Conservation (phyloP, 345 rosid genomes). For the Anastatica hierochuntica region DNA sequence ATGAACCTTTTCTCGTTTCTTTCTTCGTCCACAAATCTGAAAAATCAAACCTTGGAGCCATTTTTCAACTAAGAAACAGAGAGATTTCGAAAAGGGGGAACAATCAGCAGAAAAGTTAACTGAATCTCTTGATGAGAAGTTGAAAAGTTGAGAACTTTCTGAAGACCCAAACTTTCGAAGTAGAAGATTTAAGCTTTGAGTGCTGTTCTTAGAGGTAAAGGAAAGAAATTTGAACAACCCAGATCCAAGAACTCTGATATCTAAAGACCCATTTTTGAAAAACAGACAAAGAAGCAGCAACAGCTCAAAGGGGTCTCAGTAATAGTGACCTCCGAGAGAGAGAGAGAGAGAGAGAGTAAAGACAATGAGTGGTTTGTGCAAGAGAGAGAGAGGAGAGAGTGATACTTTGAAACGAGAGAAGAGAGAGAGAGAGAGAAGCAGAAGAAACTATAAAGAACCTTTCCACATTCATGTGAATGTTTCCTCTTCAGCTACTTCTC, state of each 20-base stretch:
- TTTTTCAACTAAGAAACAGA: too few species aligned
- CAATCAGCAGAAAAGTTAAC: too few species aligned
- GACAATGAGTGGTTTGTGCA: constrained; percentile 5
- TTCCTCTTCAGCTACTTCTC: constrained; percentile 16
- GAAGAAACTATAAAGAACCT: too few species aligned
- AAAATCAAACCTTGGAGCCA: constrained; percentile 69
- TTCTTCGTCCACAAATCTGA: constrained; percentile 64
- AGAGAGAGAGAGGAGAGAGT: background rate
- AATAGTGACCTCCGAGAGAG: constrained; percentile 16
- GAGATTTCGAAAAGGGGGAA: too few species aligned
- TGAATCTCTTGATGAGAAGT: constrained; percentile 19
- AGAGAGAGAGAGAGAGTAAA: constrained; percentile 14
- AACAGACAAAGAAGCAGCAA: constrained; percentile 28
- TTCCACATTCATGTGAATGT: constrained; percentile 32
- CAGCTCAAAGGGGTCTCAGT: constrained; percentile 30
- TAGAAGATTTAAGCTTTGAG: too few species aligned
- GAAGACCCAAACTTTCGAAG: constrained; percentile 10
- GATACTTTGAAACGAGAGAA: too few species aligned
- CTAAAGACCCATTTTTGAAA: constrained; percentile 26
- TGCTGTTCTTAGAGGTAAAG: constrained; percentile 15
- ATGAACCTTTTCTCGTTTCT: constrained; percentile 51
- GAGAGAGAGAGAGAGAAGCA: constrained; percentile 38
- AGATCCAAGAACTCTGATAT: constrained; percentile 39
- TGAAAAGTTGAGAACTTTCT: constrained; percentile 6
- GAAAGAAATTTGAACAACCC: constrained; percentile 25